These are phyloP conservation scores for Cynanchum wilfordii DNA, from an alignment of 257 asterid species.

Conservation along the genomic window DNA sequence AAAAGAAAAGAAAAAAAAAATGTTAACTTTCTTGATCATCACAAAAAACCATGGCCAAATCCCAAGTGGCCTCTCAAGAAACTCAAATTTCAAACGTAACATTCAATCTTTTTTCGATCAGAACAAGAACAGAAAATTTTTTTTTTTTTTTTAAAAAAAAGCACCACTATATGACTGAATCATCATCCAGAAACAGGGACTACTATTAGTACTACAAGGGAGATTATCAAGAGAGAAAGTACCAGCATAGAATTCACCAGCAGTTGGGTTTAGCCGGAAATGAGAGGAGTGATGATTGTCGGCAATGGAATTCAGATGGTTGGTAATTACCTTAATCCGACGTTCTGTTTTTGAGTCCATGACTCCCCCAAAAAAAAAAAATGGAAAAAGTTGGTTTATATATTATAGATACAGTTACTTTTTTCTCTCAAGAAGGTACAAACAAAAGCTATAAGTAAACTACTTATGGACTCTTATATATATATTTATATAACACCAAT, in stretches of 20 bases:
- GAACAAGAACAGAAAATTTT: not conserved
- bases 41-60: too few species aligned
- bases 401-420: not conserved
- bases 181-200: not conserved
- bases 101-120: not conserved
- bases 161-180: not conserved
- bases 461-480: not conserved
- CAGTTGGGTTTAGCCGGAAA: conserved; percentile 27
- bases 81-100: too few species aligned
- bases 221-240: not conserved
- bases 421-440: not conserved
- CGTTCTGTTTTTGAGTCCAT: conserved; percentile 38
- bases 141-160: too few species aligned
- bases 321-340: conserved; percentile 33
- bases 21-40: not conserved
- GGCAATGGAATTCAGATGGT: conserved; percentile 35
- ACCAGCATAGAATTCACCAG: conserved; percentile 42
- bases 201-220: too few species aligned
- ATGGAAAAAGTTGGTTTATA: not conserved
- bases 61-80: too few species aligned
- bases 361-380: too few species aligned
- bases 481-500: not conserved
- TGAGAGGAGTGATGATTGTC: conserved; percentile 22
- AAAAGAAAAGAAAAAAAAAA: not conserved
- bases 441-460: not conserved